phyloP scores from a whole-genome alignment of 192 early-diverging fungal species.

The Coemansia sp. region DNA sequence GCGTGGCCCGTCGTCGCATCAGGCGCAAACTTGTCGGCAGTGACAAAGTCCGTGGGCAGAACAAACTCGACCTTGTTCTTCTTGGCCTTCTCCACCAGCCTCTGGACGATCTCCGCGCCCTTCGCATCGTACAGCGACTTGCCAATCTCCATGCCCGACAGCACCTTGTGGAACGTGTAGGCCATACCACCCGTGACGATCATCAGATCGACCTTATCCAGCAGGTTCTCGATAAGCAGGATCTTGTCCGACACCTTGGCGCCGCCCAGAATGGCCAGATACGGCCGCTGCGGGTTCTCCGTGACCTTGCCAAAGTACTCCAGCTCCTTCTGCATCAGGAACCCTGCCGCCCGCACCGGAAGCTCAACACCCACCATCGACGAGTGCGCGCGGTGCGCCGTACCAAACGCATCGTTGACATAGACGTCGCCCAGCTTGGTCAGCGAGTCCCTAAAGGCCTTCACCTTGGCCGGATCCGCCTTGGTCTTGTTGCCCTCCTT shows the following conservation, averaged over 20 bases:
- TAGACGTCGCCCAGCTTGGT: conserved; percentile 92
- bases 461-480: conserved; percentile 73
- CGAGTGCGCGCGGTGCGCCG: conserved; percentile 96
- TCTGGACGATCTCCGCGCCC: conserved; percentile 76
- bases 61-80: conserved; percentile 82
- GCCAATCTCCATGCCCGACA: conserved; percentile 85
- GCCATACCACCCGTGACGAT: conserved; percentile 93
- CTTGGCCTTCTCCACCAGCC: conserved; percentile 85
- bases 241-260: conserved; percentile 99
- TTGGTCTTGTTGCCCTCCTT: conserved; percentile 86
- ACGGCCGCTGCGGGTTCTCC: conserved; percentile 87
- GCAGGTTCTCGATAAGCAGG: conserved; percentile 92
- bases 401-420: conserved; percentile 98
- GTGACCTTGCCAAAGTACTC: conserved; percentile 97
- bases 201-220: conserved; percentile 90
- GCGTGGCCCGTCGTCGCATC: conserved; percentile 79
- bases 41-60: conserved; percentile 85
- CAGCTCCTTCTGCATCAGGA: conserved; percentile 98
- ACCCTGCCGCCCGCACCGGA: conserved; percentile 84
- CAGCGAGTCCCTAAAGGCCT: conserved; percentile 85
- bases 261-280: conserved; percentile 94
- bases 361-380: conserved; percentile 96
- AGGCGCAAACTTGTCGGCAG: conserved; percentile 80
- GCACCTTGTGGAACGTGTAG: conserved; percentile 95
- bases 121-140: conserved; percentile 84